Evolutionary conservation across 1,284 basidiomycete genomes (phyloP), one percentile per base, ranked within the genome.

Genomic region (Cutaneotrichosporon sp.): DNA sequence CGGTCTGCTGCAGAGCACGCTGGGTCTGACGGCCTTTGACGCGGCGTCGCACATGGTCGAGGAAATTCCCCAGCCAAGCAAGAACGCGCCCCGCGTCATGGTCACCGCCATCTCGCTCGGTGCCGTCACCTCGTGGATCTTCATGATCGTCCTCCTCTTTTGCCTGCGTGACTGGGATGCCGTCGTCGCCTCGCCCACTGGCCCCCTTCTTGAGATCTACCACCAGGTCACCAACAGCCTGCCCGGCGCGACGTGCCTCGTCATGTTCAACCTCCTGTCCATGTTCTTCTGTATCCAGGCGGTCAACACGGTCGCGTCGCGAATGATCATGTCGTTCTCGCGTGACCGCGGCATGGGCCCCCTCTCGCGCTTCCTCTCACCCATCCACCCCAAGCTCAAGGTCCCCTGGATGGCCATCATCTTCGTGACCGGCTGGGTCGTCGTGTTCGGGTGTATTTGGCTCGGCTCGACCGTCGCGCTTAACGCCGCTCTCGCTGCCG

Each of bases 261-360:
- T 67, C 34, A 67, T 74, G 51, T 77, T 78, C 63, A 74, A 76
- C 15, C 63, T 76, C 33, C 51, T 65, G 17, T 65, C 63, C 17
- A 76, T 78, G 76, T 64, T 62, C 35, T 61, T 63, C 37, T 56
- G 60, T 15, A 54, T 56, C 20, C 59, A 61, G 51, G 68, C 82
- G 17, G 81, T 84, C 60, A 80, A 80, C 56, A 83, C 82, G 46
- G 82, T 82, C 3, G 79, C 82, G 10, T 84, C 83, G 1, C 80
- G 85, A 9, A 81, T 84, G 61, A 81, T 82, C 4, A 83, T 83
- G 77, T 80, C 82, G 33, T 86, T 87, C 59, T 83, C 84, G 0
- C 78, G 84, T 1, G 86, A 87, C 72, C 76, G 77, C 53, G 84
- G 83, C 3, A 77, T 86, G 18, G 61, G 55, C 22, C 84, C 81